A percentile compares a stretch with the other conserved stretches of the same genome.
Conservation (phyloP, 2,329 filamentous ascomycete genomes). For the Graphilbum fragrans region DNA sequence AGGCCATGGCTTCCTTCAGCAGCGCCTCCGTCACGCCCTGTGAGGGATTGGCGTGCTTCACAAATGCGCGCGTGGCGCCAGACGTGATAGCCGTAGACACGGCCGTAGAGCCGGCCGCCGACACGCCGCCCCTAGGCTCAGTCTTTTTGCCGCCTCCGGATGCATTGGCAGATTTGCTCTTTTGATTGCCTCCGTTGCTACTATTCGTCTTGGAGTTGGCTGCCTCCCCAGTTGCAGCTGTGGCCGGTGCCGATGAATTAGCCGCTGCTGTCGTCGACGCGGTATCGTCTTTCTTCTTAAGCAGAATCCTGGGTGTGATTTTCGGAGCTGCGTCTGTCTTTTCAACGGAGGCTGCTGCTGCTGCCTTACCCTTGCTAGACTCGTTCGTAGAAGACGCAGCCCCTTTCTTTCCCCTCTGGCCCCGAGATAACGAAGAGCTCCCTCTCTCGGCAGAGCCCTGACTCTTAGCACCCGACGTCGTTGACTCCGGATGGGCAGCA, state of each 20-base stretch:
- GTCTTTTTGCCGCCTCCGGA: not conserved
- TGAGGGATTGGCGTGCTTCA: constrained; percentile 76
- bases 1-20: constrained; percentile 60
- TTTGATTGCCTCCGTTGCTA: not conserved
- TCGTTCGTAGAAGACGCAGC: constrained; percentile 6
- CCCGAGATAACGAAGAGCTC: constrained; percentile 7
- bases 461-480: constrained; percentile 8
- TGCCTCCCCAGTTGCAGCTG: no score
- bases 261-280: constrained; percentile 6
- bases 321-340: constrained; percentile 14
- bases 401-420: constrained; percentile 12
- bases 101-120: not conserved
- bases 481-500: constrained; percentile 6
- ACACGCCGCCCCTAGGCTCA: not conserved
- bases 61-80: constrained; percentile 55
- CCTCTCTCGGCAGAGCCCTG: constrained; percentile 14
- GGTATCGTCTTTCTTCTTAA: constrained; percentile 25
- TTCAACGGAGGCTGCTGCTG: constrained; percentile 10
- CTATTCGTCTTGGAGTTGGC: no score
- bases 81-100: constrained; percentile 16
- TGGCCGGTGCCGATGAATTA: not conserved
- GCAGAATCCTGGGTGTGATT: constrained; percentile 17
- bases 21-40: constrained; percentile 82
- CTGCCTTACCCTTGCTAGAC: constrained; percentile 14
- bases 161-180: not conserved